A percentile compares a stretch with the other conserved stretches of the same genome.
phyloP scores from a whole-genome alignment of 192 early-diverging fungal genomes.

The Chytriomyces hyalinus region DNA sequence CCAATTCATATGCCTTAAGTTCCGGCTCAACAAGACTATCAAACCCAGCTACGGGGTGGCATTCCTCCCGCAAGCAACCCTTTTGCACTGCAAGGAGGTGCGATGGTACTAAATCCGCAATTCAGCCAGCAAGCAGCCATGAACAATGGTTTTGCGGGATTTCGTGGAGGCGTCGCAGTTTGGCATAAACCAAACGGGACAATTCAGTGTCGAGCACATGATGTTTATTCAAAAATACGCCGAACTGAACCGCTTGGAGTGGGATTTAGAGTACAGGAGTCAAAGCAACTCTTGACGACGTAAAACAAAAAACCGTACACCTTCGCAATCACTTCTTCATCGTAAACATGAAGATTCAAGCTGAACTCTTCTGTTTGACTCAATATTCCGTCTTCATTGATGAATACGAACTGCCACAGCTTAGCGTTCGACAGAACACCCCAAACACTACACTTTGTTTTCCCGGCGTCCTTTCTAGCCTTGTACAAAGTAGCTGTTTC shows the following conservation, averaged over 20 bases:
- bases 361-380: slow-evolving; percentile 22
- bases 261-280: slow-evolving; percentile 34
- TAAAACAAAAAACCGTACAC: slow-evolving; percentile 31
- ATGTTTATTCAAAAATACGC: no score
- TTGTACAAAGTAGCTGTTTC: slow-evolving; percentile 47
- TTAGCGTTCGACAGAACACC: slow-evolving; percentile 42
- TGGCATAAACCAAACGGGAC: not conserved
- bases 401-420: slow-evolving; percentile 38
- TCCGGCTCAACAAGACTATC: not conserved
- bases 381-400: slow-evolving; percentile 37
- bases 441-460: slow-evolving; percentile 39
- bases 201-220: no score
- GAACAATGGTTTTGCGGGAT: not conserved
- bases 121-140: not conserved
- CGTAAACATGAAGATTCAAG: slow-evolving; percentile 33
- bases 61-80: slow-evolving; percentile 6
- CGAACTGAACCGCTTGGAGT: not conserved
- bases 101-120: not conserved
- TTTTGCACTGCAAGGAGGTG: slow-evolving; percentile 20
- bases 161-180: not conserved
- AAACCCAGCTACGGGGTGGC: slow-evolving; percentile 31
- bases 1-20: slow-evolving; percentile 12
- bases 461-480: slow-evolving; percentile 39
- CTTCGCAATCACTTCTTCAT: slow-evolving; percentile 29
- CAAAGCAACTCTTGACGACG: slow-evolving; percentile 40